Conservation (phyloP, 1,284 basidiomycete species). For the Tilletia caries region DNA sequence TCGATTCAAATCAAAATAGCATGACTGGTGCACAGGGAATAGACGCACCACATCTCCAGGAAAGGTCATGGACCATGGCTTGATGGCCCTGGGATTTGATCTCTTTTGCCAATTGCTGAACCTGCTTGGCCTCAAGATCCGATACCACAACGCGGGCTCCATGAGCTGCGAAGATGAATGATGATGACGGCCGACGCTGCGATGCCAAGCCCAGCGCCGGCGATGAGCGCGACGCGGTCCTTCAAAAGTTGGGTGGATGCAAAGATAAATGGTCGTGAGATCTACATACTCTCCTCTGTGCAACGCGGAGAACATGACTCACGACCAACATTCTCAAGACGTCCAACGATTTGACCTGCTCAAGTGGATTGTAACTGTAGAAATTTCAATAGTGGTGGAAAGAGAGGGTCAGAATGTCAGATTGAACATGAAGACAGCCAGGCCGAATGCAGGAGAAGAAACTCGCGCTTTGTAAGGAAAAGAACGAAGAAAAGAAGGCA, state of each 20-base stretch:
- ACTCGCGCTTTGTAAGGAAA: too few species aligned
- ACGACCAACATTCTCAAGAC: constrained; percentile 29
- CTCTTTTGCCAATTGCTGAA: constrained; percentile 28
- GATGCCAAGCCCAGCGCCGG: constrained; percentile 80
- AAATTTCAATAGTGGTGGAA: too few species aligned
- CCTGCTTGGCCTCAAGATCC: constrained; percentile 58
- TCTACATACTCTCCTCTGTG: background rate
- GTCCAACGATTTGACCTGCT: constrained; percentile 31
- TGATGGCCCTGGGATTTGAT: constrained; percentile 71
- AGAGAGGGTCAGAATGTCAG: too few species aligned
- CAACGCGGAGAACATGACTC: constrained; percentile 16
- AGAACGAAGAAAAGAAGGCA: too few species aligned
- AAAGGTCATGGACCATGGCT: constrained; percentile 56
- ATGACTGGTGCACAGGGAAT: background rate
- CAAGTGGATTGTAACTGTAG: constrained; percentile 19
- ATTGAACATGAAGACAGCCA: too few species aligned
- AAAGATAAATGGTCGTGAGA: background rate
- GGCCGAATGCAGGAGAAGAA: too few species aligned
- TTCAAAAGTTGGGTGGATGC: constrained; percentile 75
- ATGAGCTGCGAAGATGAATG: constrained; percentile 31
- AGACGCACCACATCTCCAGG: constrained; percentile 44
- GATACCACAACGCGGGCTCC: constrained; percentile 60
- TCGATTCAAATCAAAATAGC: background rate
- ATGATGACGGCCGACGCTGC: constrained; percentile 20
- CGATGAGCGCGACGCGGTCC: constrained; percentile 87